A percentile compares a stretch with the other conserved stretches of the same genome.
Conservation (phyloP, 2,329 filamentous ascomycete species). For the Sphaerulina vaccinii region DNA sequence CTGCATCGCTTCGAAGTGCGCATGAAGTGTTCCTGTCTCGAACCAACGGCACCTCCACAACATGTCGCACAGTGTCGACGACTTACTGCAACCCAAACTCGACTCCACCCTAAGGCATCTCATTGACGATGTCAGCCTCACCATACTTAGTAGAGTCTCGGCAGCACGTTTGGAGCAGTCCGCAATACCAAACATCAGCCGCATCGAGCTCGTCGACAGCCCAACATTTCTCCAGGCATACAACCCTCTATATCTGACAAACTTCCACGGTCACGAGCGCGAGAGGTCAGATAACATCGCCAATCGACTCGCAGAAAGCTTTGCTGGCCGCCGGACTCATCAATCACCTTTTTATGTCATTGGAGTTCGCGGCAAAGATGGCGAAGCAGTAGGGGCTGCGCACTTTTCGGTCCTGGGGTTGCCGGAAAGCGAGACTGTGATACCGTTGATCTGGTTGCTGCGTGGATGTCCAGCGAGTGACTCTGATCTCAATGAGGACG, state of each 20-base stretch:
- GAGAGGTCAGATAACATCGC: constrained; percentile 25
- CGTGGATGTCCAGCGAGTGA: constrained; percentile 21
- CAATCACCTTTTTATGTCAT: constrained; percentile 24
- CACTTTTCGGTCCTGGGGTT: constrained; percentile 28
- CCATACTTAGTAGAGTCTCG: constrained; percentile 18
- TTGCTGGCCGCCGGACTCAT: constrained; percentile 13
- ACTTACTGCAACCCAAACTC: constrained; percentile 10
- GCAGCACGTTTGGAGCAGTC: constrained; percentile 13
- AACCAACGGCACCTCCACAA: too few species aligned
- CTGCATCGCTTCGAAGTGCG: too few species aligned
- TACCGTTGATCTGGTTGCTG: constrained; percentile 28
- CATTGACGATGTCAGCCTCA: constrained; percentile 13
- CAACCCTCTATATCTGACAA: constrained; percentile 19
- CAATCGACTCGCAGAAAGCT: constrained; percentile 19
- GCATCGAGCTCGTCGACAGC: constrained; percentile 24
- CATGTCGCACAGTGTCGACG: constrained; percentile 16
- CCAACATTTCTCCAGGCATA: constrained; percentile 18
- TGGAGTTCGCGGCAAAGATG: constrained; percentile 23
- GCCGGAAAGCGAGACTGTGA: constrained; percentile 10
- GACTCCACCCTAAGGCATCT: constrained; percentile 9
- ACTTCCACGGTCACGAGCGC: constrained; percentile 25
- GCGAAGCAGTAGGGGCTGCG: constrained; percentile 24
- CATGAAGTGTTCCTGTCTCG: too few species aligned
- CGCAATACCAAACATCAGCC: constrained; percentile 22
- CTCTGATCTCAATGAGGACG: too few species aligned